Percentiles rank a stretch among this genome's conserved stretches.
Conservation (phyloP, 495 filamentous ascomycete species). For the Barbatosphaeria neglecta region DNA sequence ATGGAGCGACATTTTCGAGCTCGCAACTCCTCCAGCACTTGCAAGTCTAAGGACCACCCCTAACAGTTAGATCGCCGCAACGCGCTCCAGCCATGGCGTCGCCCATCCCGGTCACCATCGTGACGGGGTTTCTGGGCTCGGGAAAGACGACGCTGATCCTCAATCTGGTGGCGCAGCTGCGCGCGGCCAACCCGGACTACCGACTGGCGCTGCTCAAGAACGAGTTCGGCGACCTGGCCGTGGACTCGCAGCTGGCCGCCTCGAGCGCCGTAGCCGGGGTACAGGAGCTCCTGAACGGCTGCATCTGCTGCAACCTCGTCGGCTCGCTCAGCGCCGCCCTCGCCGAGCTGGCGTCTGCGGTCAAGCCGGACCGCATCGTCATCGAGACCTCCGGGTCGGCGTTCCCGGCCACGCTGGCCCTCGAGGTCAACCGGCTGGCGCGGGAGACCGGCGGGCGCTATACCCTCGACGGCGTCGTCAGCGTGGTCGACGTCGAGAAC, state of each 20-base stretch:
- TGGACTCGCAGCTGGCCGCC: slow-evolving; percentile 83
- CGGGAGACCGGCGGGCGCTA: slow-evolving; percentile 51
- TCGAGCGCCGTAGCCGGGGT: slow-evolving; percentile 77
- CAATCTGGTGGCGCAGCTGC: slow-evolving; percentile 79
- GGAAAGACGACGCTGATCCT: slow-evolving; percentile 91
- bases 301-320: slow-evolving; percentile 97
- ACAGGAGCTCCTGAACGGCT: slow-evolving; percentile 84
- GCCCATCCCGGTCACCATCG: slow-evolving; percentile 80
- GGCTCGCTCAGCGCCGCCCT: slow-evolving; percentile 78
- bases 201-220: slow-evolving; percentile 92
- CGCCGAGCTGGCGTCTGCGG: slow-evolving; percentile 48
- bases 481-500: slow-evolving; percentile 93
- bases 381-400: slow-evolving; percentile 86
- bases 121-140: slow-evolving; percentile 90
- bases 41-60: neutral
- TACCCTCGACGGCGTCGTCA: slow-evolving; percentile 79
- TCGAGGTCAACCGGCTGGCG: slow-evolving; percentile 78
- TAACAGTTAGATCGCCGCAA: neutral
- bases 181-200: slow-evolving; percentile 50
- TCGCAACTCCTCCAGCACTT: too few species aligned
- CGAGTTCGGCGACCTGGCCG: slow-evolving; percentile 88
- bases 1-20: too few species aligned
- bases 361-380: slow-evolving; percentile 68
- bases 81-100: slow-evolving; percentile 28
- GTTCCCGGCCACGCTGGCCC: slow-evolving; percentile 81